phyloP scores from a whole-genome alignment of 495 filamentous ascomycete genomes.

The Penicillium waksmanii region DNA sequence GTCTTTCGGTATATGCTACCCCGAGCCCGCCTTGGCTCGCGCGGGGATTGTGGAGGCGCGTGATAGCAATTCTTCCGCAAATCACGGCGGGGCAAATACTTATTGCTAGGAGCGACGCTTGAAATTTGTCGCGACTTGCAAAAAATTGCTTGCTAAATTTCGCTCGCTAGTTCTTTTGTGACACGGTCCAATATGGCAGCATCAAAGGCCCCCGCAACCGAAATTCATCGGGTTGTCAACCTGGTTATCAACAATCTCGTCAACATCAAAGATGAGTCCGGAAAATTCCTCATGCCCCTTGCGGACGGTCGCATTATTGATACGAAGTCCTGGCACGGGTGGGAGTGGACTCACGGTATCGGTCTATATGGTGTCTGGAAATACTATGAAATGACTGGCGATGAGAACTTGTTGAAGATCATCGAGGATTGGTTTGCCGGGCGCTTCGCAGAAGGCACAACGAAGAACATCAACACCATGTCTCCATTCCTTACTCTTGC shows the following conservation, averaged over 20 bases:
- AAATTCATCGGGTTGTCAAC: constrained; percentile 60
- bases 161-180: not conserved
- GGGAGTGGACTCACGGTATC: constrained; percentile 83
- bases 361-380: constrained; percentile 79
- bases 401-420: constrained; percentile 51
- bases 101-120: not conserved
- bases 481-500: constrained; percentile 71
- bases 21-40: constrained; percentile 25
- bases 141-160: not conserved
- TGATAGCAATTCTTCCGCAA: constrained; percentile 19
- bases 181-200: constrained; percentile 25
- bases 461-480: constrained; percentile 86
- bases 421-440: constrained; percentile 71
- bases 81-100: constrained; percentile 17
- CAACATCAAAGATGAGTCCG: constrained; percentile 70
- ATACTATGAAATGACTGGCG: constrained; percentile 68
- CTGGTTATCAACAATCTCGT: constrained; percentile 68
- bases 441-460: constrained; percentile 68
- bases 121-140: not conserved
- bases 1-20: constrained; percentile 15
- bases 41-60: constrained; percentile 18
- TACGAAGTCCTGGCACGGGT: constrained; percentile 76
- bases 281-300: constrained; percentile 67
- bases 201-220: constrained; percentile 22
- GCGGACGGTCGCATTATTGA: constrained; percentile 74